Base-by-base conservation (phyloP, 176 grass and related monocot genomes). In the Eleusine indica region DNA sequence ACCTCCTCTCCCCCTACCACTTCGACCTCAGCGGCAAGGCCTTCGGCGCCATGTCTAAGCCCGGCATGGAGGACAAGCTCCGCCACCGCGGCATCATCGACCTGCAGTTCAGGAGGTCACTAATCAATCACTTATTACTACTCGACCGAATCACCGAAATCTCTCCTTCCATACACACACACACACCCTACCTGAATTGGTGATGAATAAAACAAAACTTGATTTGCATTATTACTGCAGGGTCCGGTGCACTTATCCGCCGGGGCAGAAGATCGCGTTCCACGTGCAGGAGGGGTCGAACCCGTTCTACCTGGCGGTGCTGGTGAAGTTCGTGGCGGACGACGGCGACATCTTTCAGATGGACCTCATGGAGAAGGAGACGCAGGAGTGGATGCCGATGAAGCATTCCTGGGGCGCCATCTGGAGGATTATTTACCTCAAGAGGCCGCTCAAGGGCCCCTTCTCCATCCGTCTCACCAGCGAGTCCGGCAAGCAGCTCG, bases 391-490 rank as follows among this genome's bases (percentile, higher is more conserved):
- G 89, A 85, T 8, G n/a, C 71, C 86, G 54, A 74, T 97, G 90
- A 79, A 19, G 1, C 2, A 67, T 52, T 97, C 94, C 0, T 90
- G 92, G 94, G 92, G 94, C 22, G 89, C 91, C 19, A 68, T 97
- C 6, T 97, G 87, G 82, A 94, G 92, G 61, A 69, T 92, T 54
- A 69, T 92, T 54, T 83, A 97, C 42, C 58, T 83, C 21, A 0
- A 19, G 15, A 82, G 11, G 12, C 56, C 80, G 0, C 71, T 97
- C 78, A 66, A 46, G 68, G 89, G 47, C 9, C 88, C 92, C 22
- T 89, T 97, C 77, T 97, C 94, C 3, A 73, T 97, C 80, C 82
- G 87, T 41, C 14, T 97, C 42, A 94, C 94, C 78, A 86, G n/a
- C 40, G 86, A 89, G 76, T 94, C 92, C 64, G 90, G 88, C 76